phyloP scores from a whole-genome alignment of 2,329 filamentous ascomycete genomes.

The Dissoconium aciculare region DNA sequence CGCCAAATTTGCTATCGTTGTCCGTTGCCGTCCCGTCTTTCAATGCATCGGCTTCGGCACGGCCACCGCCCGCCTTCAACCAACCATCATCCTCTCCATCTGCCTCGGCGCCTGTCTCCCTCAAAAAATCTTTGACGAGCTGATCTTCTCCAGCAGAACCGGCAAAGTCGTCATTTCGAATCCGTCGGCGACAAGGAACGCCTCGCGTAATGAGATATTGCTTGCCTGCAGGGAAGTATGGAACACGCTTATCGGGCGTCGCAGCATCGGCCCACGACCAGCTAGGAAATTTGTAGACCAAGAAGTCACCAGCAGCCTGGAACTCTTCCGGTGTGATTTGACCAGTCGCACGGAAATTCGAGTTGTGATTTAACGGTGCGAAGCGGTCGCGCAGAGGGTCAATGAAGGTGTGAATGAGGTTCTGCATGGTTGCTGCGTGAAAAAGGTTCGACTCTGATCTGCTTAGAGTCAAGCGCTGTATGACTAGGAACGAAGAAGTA shows the following conservation, averaged over 20 bases:
- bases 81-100: conserved; percentile 66
- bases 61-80: conserved; percentile 73
- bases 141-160: conserved; percentile 74
- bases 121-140: conserved; percentile 64
- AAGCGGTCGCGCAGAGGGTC: conserved; percentile 85
- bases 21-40: conserved; percentile 79
- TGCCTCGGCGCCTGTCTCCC: conserved; percentile 31
- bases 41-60: conserved; percentile 45
- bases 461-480: too few relatives aligned
- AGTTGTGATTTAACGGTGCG: conserved; percentile 75
- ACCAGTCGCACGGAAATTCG: conserved; percentile 83
- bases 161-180: conserved; percentile 72
- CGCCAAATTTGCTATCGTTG: conserved; percentile 73
- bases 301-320: conserved; percentile 84
- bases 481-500: too few relatives aligned
- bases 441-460: too few relatives aligned
- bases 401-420: conserved; percentile 71
- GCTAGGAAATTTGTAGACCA: conserved; percentile 97
- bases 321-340: conserved; percentile 98
- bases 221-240: conserved; percentile 73
- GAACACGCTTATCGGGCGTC: conserved; percentile 59
- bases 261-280: conserved; percentile 94
- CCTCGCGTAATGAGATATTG: conserved; percentile 92
- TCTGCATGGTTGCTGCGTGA: conserved; percentile 62
- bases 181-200: conserved; percentile 78